Base-by-base conservation (phyloP, 2,329 filamentous ascomycete species). In the Waltergamsia citrina region DNA sequence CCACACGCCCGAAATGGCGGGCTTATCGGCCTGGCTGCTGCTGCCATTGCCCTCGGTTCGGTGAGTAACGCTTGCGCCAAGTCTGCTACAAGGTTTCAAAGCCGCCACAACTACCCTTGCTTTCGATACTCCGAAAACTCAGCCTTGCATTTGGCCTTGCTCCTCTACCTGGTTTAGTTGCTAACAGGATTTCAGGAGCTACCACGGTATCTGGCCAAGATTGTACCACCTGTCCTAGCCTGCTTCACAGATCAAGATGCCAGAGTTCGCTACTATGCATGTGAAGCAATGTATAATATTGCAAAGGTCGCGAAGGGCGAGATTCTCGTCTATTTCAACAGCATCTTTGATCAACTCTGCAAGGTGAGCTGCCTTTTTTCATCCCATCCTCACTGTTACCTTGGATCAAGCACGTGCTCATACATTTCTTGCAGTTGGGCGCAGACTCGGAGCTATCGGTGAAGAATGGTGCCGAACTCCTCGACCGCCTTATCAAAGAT, bases 231-330 rank as follows among this genome's bases (percentile, higher is more conserved):
- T 4, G 92, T 98, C 5, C 72, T 98, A 29, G 92, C 92, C 34
- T 98, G 93, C 66, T 98, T 98, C 60, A 85, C 85, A 38, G 93
- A 98, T 48, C 92, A 96, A 65, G 92, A 98, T 81, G 88, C 92
- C 19, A 77, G 92, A 38, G 92, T 96, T 21, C 77, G 92, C 43
- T 98, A 98, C 59, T 98, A 98, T 62, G 92, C 92, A 17, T 98
- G 92, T 62, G 92, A 98, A 65, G 93, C 88, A 58, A 98, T 98
- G 92, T 98, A 98, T 64, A 98, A 98, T 60, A 98, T 98, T 53
- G 88, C 92, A 52, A 98, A 98, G 63, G 92, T 98, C 31, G 92
- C 90, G 40, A 98, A 98, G 61, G 92, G 93, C 24, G 92, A 98
- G 60, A 92, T 98, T 15, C 62, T 98, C 43, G 75, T 93, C 26